phyloP scores from a whole-genome alignment of 768 basidiomycete species.

The Flagelloscypha sp. region DNA sequence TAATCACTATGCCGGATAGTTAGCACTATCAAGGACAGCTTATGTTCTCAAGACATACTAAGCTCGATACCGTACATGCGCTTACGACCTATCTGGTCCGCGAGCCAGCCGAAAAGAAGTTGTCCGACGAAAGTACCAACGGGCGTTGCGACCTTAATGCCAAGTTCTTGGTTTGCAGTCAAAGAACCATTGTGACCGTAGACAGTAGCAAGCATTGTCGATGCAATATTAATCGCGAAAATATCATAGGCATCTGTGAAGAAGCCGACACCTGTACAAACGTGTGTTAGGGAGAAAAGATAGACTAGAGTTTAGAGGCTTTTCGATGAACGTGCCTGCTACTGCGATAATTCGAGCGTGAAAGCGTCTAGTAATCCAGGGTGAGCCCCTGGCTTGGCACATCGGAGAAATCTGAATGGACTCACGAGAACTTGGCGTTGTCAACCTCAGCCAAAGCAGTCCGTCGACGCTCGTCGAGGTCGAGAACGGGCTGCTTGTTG shows the following conservation, averaged over 20 bases:
- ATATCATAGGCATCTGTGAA: slow-evolving; percentile 89
- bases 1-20: no score
- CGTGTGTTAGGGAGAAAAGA: no score
- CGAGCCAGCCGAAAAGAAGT: slow-evolving; percentile 73
- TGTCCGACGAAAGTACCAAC: slow-evolving; percentile 72
- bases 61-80: no score
- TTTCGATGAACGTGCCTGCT: no score
- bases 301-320: no score
- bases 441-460: slow-evolving; percentile 83
- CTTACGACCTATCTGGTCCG: slow-evolving; percentile 70
- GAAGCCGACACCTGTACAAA: slow-evolving; percentile 86
- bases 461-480: slow-evolving; percentile 64
- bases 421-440: slow-evolving; percentile 77
- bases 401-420: no score
- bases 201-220: slow-evolving; percentile 76
- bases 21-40: no score
- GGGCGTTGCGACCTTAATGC: slow-evolving; percentile 70
- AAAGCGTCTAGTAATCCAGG: no score
- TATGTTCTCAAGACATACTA: no score
- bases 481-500: slow-evolving; percentile 21
- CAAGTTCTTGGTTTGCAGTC: slow-evolving; percentile 60
- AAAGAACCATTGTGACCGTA: slow-evolving; percentile 43
- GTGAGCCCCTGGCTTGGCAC: no score
- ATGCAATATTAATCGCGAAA: slow-evolving; percentile 84
- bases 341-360: no score